Base-by-base conservation (phyloP, 148 eudicot species). In the Fagopyrum homotropicum region DNA sequence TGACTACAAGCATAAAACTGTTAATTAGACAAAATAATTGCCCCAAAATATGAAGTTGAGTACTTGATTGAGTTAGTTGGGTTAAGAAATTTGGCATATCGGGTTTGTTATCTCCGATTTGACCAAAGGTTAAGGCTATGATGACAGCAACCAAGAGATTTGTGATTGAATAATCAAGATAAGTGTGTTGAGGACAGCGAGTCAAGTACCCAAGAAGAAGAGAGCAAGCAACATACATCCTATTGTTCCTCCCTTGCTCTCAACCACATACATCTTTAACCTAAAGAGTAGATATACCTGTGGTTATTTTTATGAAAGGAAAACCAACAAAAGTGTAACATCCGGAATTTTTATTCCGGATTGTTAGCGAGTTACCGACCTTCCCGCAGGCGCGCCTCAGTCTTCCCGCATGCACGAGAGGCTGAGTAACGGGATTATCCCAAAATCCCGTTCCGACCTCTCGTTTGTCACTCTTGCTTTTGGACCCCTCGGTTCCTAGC, bases 181-280 rank as follows among this genome's bases (percentile, higher is more conserved):
- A 94, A 73, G 90, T 91, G 73, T 90, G 98, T 43, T 94, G 98
- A 78, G 98, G 98, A 91, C 43, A 75, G 97, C 97, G 76, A 97
- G 97, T 96, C 97, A 94, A 74, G 96, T 91, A 12, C 97, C 98
- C 72, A 93, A 80, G 87, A 93, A 86, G 11, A 83, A 44, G 10
- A 89, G 78, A 7, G 92, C 59, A 17, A 86, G 74, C 64, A 89
- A 74, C 92, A 89, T 86, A 47, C 92, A 89, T 50, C 50, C 92
- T 83, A 89, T 89, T 29, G 90, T 90, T 47, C 87, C 92, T 79
- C 80, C 92, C 72, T 85, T 89, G 80, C 86, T 89, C 75, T 89
- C 92, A 44, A 89, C 84, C 73, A 86, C 26, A 81, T 84, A 86
- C 82, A 86, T 83, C 44, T 77, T 81, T 75, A 79, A 79, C 4